Percentiles rank a stretch among this genome's conserved stretches.
Conservation (phyloP, 129 eudicot genomes). For the Chrysanthemum makinoi region DNA sequence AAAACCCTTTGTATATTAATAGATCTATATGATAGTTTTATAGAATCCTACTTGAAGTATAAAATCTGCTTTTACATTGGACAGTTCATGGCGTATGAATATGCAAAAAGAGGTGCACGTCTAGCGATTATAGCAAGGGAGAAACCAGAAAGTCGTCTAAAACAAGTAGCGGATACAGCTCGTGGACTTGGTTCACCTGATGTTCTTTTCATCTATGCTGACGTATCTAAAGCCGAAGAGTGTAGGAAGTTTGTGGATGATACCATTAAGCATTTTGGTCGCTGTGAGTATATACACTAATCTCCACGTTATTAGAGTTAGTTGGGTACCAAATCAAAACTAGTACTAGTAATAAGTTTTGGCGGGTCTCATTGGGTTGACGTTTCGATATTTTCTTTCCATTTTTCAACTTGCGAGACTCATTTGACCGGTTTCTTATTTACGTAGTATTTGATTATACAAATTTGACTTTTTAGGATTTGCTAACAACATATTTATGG, state of each 20-base stretch:
- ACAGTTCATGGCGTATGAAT: slow-evolving; percentile 48
- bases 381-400: not conserved
- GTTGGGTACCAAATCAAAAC: too few relatives aligned
- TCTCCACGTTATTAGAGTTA: too few relatives aligned
- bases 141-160: slow-evolving; percentile 32
- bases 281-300: slow-evolving; percentile 1
- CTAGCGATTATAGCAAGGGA: slow-evolving; percentile 37
- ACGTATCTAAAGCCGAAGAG: slow-evolving; percentile 40
- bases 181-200: slow-evolving; percentile 46
- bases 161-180: slow-evolving; percentile 39
- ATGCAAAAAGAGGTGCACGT: slow-evolving; percentile 44
- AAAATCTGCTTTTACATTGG: not conserved
- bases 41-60: not conserved
- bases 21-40: not conserved
- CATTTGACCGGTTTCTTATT: too few relatives aligned
- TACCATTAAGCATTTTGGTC: slow-evolving; percentile 35
- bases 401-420: too few relatives aligned
- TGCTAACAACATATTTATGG: too few relatives aligned
- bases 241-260: slow-evolving; percentile 36
- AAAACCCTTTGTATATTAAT: too few relatives aligned
- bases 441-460: too few relatives aligned
- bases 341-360: too few relatives aligned
- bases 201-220: slow-evolving; percentile 38
- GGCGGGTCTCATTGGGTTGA: too few relatives aligned
- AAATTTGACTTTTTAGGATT: too few relatives aligned